Evolutionary conservation across 495 filamentous ascomycete genomes (phyloP).

Genomic region (Penicillium nucicola): DNA sequence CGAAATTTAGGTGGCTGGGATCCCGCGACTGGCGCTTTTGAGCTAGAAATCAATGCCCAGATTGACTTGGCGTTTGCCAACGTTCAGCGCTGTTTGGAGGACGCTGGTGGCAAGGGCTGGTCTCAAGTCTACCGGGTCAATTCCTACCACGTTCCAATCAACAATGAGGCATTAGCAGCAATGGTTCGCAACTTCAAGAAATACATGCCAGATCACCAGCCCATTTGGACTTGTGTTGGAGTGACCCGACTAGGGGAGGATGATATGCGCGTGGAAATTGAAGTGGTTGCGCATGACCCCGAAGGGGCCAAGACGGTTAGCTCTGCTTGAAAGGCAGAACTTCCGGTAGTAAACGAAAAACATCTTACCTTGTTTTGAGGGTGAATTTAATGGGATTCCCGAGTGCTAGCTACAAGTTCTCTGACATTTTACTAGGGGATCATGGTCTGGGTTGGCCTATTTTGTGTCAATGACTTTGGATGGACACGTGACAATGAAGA

Average conservation of each 20-base stretch:
- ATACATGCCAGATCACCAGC: conserved; percentile 49
- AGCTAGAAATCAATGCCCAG: conserved; percentile 41
- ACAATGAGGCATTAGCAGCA: conserved; percentile 33
- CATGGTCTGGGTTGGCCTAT: too few relatives aligned
- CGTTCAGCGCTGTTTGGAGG: conserved; percentile 42
- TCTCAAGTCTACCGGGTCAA: conserved; percentile 50
- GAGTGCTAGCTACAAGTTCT: too few relatives aligned
- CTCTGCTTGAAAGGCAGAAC: too few relatives aligned
- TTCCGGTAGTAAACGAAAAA: too few relatives aligned
- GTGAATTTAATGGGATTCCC: too few relatives aligned
- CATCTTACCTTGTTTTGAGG: too few relatives aligned
- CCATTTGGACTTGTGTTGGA: conserved; percentile 49
- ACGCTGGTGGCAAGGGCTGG: conserved; percentile 56
- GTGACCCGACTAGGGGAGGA: conserved; percentile 39
- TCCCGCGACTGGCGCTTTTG: conserved; percentile 31
- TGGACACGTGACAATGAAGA: too few relatives aligned
- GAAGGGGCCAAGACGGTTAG: too few relatives aligned
- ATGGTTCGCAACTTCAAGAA: conserved; percentile 47
- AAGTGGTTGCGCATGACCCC: conserved; percentile 48
- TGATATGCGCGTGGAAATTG: conserved; percentile 55
- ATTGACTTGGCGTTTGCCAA: conserved; percentile 55
- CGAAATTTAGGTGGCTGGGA: conserved; percentile 60
- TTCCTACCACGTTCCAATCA: conserved; percentile 44
- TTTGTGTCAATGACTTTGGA: too few relatives aligned
- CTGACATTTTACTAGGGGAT: too few relatives aligned